Base-by-base conservation (phyloP, 805 yeast species). In the Metschnikowia drakensbergensis region DNA sequence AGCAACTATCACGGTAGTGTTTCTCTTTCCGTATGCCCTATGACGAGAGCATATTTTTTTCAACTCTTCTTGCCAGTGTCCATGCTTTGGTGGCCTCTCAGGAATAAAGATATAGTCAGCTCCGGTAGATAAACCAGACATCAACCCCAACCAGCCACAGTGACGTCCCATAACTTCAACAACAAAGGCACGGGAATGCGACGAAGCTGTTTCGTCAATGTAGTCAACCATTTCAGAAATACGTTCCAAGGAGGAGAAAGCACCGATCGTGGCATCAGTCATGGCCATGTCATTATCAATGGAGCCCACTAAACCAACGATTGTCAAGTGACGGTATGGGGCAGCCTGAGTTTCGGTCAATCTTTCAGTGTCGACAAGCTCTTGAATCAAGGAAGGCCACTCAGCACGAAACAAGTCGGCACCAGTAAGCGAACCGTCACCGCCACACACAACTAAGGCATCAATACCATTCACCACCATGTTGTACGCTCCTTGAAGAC, bases 141-240 rank as follows among this genome's bases (percentile, higher is more conserved):
- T 91, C 58, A 94, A 74, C 1, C 95, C 98, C 59, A 94, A 79
- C 99, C 99, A 94, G 54, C 99, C 99, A 76, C 99, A 94, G 68
- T 94, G 97, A 64, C 99, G 83, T 53, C 99, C 99, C 99, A 94
- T 94, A 36, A 94, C 99, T 67, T 94, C 99, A 51, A 94, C 87
- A 38, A 94, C 97, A 66, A 94, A 94, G 6, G 99, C 99, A 63
- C 99, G 82, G 10, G 96, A 88, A 68, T 94, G 99, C 2, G 98
- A 92, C 57, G 87, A 82, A 13, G 99, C 99, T 33, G 99, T 94
- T 45, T 97, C 96, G 68, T 91, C 97, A 58, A 94, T 94, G 72
- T 89, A 92, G 69, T 94, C 98, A 53, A 94, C 90, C 75, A 88
- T 84, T 68, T 89, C 88, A 69, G 96, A 86, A 59, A 94, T 94